Conservation (phyloP, 2,329 filamentous ascomycete species). For the Alternaria sp. region DNA sequence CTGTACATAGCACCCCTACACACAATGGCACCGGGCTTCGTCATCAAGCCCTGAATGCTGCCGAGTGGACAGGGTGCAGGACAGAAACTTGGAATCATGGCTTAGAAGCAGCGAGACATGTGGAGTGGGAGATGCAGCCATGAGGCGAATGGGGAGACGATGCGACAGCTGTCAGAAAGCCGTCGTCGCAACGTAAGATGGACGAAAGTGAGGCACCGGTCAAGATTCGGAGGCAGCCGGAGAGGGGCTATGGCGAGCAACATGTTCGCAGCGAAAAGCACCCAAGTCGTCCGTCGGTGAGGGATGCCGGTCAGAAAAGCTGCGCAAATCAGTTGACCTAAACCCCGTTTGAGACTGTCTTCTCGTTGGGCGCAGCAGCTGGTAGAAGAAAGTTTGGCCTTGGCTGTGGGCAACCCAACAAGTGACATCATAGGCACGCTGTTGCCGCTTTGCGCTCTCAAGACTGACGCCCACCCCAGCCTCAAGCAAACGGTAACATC, state of each 20-base stretch:
- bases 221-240: constrained; percentile 10
- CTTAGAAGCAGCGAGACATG: constrained; percentile 7
- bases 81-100: constrained; percentile 21
- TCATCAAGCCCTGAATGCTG: constrained; percentile 23
- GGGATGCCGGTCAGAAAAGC: constrained; percentile 16
- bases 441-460: constrained; percentile 8
- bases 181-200: constrained; percentile 3
- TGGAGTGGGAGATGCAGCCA: constrained; percentile 1
- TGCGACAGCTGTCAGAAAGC: neutral
- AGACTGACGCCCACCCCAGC: constrained; percentile 25
- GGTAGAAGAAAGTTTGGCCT: constrained; percentile 7
- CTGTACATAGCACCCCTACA: constrained; percentile 20
- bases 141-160: neutral
- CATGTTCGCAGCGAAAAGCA: constrained; percentile 13
- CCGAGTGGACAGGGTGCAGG: constrained; percentile 34
- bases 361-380: constrained; percentile 22
- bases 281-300: constrained; percentile 11
- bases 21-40: constrained; percentile 24
- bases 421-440: constrained; percentile 21
- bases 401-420: constrained; percentile 17
- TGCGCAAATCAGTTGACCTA: constrained; percentile 20
- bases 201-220: constrained; percentile 18
- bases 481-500: constrained; percentile 28
- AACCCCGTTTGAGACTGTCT: constrained; percentile 1
- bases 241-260: constrained; percentile 18